phyloP scores from a whole-genome alignment of 768 basidiomycete species.

The Lentinula aciculospora region DNA sequence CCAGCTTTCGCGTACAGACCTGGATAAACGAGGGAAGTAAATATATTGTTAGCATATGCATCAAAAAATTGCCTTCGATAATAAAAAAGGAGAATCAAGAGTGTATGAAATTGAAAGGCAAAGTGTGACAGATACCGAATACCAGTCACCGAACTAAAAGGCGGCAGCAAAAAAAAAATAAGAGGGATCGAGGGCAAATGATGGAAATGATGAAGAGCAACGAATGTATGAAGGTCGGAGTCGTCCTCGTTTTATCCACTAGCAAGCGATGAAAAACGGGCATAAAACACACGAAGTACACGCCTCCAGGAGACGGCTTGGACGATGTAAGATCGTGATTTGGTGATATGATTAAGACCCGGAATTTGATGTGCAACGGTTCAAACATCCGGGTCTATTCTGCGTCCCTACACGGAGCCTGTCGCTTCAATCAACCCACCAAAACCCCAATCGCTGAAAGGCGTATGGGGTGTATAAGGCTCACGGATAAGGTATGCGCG shows the following conservation, averaged over 20 bases:
- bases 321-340: neutral
- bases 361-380: neutral
- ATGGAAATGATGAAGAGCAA: neutral
- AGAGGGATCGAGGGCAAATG: neutral
- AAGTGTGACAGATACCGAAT: neutral
- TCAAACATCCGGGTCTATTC: neutral
- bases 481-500: neutral
- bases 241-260: neutral
- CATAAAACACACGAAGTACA: neutral
- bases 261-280: neutral
- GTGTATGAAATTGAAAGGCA: slow-evolving; percentile 13
- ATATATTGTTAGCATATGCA: neutral
- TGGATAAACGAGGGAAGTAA: neutral
- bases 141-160: slow-evolving; percentile 14
- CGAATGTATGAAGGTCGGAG: neutral
- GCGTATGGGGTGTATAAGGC: neutral
- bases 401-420: neutral
- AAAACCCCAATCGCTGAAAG: neutral
- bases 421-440: neutral
- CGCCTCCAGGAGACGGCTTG: neutral
- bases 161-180: neutral
- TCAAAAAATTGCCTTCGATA: neutral
- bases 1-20: slow-evolving; percentile 2
- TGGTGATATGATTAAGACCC: neutral
- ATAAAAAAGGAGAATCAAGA: neutral